Evolutionary conservation across 1,284 basidiomycete genomes (phyloP), one percentile per base, ranked within the genome.

Genomic region (Dichomitus squalens): DNA sequence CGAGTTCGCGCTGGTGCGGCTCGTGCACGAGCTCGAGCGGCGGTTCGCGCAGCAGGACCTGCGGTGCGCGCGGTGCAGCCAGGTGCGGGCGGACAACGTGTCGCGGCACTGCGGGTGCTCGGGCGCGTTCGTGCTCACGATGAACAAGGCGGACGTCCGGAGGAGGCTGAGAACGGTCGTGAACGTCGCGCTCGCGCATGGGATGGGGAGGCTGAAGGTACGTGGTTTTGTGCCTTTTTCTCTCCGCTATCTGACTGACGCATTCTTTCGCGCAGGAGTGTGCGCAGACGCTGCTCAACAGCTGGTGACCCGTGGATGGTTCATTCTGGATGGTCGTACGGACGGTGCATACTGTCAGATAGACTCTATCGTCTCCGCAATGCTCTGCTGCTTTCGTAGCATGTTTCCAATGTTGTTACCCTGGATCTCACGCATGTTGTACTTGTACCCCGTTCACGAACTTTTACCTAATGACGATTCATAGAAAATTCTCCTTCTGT

Each of bases 1-100:
- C 68, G 96, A 99, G 75, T 87, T 92, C 68, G 83, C 88, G 52
- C 77, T 99, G 60, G 86, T 99, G 60, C 87, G 90, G 55, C 78
- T 89, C 68, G 84, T 96, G 25, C 82, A 86, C 48, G 75, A 80
- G 23, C 78, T 93, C 46, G 86, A 96, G 69, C 81, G 87, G 29
- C 79, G 85, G 36, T 96, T 91, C 70, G 84, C 92, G 35, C 89
- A 96, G 64, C 96, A 98, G 72, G 97, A 99, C 71, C 76, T 95
- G 66, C 80, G 85, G 8, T 99, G 97, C 72, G 75, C 79, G 20
- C 94, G 92, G 67, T 99, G 97, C 77, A 86, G 90, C 67, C 90
- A 94, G 74, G 84, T 96, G 59, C 92, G 92, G 65, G 85, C 90
- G 53, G 90, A 95, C 67, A 96, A 95, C 68, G 81, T 98, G 31